phyloP scores from a whole-genome alignment of 208 protist genomes.

The Leishmania lainsoni region DNA sequence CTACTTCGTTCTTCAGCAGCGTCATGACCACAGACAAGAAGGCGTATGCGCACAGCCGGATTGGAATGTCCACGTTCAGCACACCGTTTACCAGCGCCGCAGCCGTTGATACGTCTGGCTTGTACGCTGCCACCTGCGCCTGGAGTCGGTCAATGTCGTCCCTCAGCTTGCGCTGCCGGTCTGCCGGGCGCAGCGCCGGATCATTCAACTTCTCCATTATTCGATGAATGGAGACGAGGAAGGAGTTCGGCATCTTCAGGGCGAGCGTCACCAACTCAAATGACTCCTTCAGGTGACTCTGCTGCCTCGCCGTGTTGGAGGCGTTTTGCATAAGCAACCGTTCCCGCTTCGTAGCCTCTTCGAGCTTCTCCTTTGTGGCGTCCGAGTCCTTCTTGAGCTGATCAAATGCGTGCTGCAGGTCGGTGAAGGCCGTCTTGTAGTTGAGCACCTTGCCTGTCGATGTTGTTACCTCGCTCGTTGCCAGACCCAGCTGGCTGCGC shows the following conservation, averaged over 20 bases:
- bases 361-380: conserved; percentile 29
- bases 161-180: conserved; percentile 21
- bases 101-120: not conserved
- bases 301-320: conserved; percentile 7
- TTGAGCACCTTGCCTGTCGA: conserved; percentile 41
- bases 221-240: not conserved
- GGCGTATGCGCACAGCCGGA: conserved; percentile 19
- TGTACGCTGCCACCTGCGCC: conserved; percentile 11
- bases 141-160: conserved; percentile 17
- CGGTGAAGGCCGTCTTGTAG: conserved; percentile 39
- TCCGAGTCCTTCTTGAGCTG: conserved; percentile 39
- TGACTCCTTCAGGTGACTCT: conserved; percentile 24
- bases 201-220: conserved; percentile 29
- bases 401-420: conserved; percentile 33
- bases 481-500: conserved; percentile 49
- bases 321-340: not conserved
- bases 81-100: conserved; percentile 1
- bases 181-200: conserved; percentile 19
- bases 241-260: conserved; percentile 19
- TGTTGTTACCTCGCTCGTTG: conserved; percentile 24
- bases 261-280: conserved; percentile 20
- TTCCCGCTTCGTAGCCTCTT: conserved; percentile 24
- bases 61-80: conserved; percentile 14
- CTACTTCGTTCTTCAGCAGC: conserved; percentile 16
- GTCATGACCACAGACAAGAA: conserved; percentile 8